Percentiles rank a stretch among this genome's conserved stretches.
phyloP scores from a whole-genome alignment of 176 grass and related monocot genomes.

The Rhipidocladum racemiflorum region DNA sequence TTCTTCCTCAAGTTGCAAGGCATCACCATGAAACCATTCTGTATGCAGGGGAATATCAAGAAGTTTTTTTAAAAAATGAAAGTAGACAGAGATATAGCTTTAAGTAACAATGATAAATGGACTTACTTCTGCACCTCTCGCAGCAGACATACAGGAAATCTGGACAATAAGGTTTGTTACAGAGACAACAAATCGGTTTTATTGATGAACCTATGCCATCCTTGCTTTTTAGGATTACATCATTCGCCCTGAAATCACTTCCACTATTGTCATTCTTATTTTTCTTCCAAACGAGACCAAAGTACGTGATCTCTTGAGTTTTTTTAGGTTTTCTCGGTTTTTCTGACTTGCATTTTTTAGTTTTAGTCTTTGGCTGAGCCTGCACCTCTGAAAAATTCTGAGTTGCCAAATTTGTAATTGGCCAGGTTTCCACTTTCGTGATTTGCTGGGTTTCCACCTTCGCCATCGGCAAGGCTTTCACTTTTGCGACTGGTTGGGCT shows the following conservation, averaged over 20 bases:
- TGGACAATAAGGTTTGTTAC: conserved; percentile 60
- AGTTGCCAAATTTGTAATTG: conserved; percentile 16
- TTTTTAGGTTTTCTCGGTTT: conserved; percentile 49
- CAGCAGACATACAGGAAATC: conserved; percentile 77
- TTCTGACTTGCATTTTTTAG: conserved; percentile 38
- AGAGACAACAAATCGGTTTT: conserved; percentile 73
- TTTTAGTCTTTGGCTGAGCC: conserved; percentile 41
- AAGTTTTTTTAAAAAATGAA: conserved; percentile 6
- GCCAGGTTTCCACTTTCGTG: not conserved
- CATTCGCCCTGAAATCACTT: conserved; percentile 59
- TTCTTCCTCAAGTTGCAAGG: conserved; percentile 78
- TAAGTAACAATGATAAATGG: conserved; percentile 14
- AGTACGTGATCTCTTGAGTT: conserved; percentile 53
- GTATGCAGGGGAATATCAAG: conserved; percentile 27
- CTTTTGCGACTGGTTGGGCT: conserved; percentile 1
- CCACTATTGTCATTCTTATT: conserved; percentile 43
- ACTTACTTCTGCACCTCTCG: conserved; percentile 79
- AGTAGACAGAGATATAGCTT: conserved; percentile 19
- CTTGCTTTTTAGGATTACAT: conserved; percentile 77
- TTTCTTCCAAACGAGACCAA: conserved; percentile 85
- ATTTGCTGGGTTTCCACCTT: conserved; percentile 29
- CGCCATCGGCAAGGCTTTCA: not conserved
- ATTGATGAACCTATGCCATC: conserved; percentile 38
- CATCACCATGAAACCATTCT: conserved; percentile 98
- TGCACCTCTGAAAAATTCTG: conserved; percentile 12